Evolutionary conservation across 257 asterid species (phyloP).

Genomic region (Lavandula angustifolia): DNA sequence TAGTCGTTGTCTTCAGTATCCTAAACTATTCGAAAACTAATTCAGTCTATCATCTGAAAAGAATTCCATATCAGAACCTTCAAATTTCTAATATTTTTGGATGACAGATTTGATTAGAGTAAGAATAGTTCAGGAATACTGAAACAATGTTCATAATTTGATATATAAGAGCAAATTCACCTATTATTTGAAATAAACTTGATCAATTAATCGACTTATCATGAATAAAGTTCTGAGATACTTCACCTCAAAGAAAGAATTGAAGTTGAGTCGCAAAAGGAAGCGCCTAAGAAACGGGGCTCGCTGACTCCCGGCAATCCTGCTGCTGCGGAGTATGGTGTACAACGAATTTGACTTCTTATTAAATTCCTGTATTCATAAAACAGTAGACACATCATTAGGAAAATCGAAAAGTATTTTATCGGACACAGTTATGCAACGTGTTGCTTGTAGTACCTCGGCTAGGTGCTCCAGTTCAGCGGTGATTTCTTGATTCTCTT

Average conservation of each 20-base stretch:
- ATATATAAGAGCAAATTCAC: too few species aligned
- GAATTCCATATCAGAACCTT: too few species aligned
- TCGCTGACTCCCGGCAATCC: constrained; percentile 99
- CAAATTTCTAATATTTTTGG: too few species aligned
- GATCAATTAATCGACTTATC: background rate
- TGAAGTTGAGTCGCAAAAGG: constrained; percentile 94
- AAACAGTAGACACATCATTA: constrained; percentile 9
- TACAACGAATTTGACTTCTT: constrained; percentile 95
- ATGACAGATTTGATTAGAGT: too few species aligned
- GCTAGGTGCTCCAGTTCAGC: constrained; percentile 79
- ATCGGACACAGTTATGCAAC: constrained; percentile 4
- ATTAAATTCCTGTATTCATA: constrained; percentile 69
- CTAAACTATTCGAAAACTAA: too few species aligned
- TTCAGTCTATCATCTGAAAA: too few species aligned
- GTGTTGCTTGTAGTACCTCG: constrained; percentile 59
- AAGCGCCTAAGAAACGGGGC: constrained; percentile 97
- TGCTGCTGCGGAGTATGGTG: constrained; percentile 90
- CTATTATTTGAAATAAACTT: too few species aligned
- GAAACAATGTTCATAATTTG: too few species aligned
- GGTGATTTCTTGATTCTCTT: constrained; percentile 60
- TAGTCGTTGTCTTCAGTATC: too few species aligned
- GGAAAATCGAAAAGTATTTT: background rate
- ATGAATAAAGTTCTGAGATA: background rate
- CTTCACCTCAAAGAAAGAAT: constrained; percentile 82
- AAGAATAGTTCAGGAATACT: too few species aligned